Evolutionary conservation across 2,329 filamentous ascomycete species (phyloP).

Genomic region (Trichoderma sp.): DNA sequence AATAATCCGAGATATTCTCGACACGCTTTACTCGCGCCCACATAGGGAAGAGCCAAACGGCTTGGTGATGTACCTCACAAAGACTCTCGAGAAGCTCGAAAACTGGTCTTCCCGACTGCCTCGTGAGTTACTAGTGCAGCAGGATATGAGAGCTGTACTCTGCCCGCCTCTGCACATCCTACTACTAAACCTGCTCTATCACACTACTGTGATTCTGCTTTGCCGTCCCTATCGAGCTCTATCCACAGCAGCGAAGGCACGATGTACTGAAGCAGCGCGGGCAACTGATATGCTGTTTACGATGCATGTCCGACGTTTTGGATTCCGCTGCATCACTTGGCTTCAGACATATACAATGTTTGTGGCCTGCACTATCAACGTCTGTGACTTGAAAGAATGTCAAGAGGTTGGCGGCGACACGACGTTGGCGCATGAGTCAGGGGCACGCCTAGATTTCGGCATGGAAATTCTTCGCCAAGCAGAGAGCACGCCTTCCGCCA

Average conservation of each 20-base stretch:
- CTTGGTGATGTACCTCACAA: not conserved
- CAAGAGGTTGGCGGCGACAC: not conserved
- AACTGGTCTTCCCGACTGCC: not conserved
- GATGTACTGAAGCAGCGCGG: not conserved
- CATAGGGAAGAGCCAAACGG: not conserved
- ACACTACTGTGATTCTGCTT: not conserved
- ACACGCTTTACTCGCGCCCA: not conserved
- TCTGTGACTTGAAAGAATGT: not conserved
- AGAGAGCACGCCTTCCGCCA: not conserved
- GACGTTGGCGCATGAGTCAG: not conserved
- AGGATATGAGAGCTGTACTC: not conserved
- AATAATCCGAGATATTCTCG: not conserved
- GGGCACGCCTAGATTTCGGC: not conserved
- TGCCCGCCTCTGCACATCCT: not conserved
- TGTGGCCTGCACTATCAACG: not conserved
- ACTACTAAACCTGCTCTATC: not conserved
- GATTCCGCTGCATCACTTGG: not conserved
- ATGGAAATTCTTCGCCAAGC: not conserved
- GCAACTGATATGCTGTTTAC: not conserved
- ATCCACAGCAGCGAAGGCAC: not conserved
- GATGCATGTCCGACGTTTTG: not conserved
- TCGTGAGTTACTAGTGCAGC: not conserved
- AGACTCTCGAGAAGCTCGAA: not conserved
- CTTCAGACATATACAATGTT: not conserved
- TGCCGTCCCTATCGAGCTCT: not conserved